These are phyloP conservation scores for Ophiocordyceps australis DNA, from an alignment of 2,329 filamentous ascomycete genomes.

Conservation along the genomic window DNA sequence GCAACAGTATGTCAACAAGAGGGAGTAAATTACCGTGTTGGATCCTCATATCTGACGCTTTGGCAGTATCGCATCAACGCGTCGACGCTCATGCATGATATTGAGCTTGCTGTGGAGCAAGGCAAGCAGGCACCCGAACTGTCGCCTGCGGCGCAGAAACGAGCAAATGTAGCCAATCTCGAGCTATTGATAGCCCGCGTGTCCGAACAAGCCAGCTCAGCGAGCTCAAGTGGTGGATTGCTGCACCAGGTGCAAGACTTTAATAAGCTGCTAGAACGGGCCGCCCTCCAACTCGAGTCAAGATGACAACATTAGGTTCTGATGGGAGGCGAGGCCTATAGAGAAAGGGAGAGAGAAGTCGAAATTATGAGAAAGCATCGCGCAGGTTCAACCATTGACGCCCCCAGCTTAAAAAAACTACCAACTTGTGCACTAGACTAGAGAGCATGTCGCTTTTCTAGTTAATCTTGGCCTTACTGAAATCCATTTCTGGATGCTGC, in stretches of 20 bases:
- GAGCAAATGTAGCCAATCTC: slow-evolving; percentile 33
- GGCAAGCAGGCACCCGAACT: slow-evolving; percentile 29
- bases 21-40: not conserved
- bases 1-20: slow-evolving; percentile 23
- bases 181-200: slow-evolving; percentile 38
- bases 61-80: slow-evolving; percentile 27
- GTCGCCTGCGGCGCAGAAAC: slow-evolving; percentile 23
- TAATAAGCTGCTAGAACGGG: slow-evolving; percentile 44
- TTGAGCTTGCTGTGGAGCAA: slow-evolving; percentile 37
- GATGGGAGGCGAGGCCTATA: not conserved
- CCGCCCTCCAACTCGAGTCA: slow-evolving; percentile 35
- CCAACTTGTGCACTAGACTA: no score
- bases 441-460: no score
- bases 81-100: slow-evolving; percentile 41
- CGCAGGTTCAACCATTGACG: no score
- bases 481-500: slow-evolving; percentile 58
- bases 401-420: no score
- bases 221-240: slow-evolving; percentile 28
- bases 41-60: not conserved
- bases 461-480: slow-evolving; percentile 49
- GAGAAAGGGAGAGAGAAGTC: not conserved
- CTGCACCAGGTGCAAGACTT: slow-evolving; percentile 41
- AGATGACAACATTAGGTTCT: slow-evolving; percentile 9
- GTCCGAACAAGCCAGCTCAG: slow-evolving; percentile 31
- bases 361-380: not conserved